phyloP scores from a whole-genome alignment of 208 protist genomes.

The Acanthamoeba triangularis region DNA sequence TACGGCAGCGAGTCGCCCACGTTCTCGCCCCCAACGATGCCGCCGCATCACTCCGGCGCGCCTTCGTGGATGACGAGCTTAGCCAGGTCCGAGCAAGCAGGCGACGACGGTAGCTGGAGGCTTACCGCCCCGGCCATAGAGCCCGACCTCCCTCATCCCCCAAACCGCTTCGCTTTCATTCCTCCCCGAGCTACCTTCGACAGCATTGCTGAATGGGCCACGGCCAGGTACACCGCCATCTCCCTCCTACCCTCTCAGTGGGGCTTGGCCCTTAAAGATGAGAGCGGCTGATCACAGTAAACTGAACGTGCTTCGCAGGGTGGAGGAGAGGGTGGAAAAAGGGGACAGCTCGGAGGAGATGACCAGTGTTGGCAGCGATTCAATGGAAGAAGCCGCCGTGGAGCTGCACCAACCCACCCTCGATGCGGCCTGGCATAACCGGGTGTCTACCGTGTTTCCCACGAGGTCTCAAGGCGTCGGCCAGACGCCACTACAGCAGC shows the following conservation, averaged over 20 bases:
- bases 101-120: background rate
- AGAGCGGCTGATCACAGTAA: background rate
- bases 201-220: background rate
- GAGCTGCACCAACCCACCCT: background rate
- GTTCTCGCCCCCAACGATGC: background rate
- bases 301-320: background rate
- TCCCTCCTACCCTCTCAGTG: no score
- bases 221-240: background rate
- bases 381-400: background rate
- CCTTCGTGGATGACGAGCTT: background rate
- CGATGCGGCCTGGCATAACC: background rate
- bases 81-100: background rate
- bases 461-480: background rate
- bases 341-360: constrained; percentile 62
- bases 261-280: background rate
- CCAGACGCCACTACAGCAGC: no score
- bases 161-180: background rate
- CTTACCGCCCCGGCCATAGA: background rate
- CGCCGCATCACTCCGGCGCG: background rate
- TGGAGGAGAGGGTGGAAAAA: background rate
- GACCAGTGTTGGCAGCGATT: background rate
- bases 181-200: background rate
- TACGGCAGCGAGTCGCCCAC: background rate
- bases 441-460: background rate
- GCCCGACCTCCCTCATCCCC: background rate